These are phyloP conservation scores for Citrullus amarus DNA, from an alignment of 306 rosid species.

Conservation along the genomic window DNA sequence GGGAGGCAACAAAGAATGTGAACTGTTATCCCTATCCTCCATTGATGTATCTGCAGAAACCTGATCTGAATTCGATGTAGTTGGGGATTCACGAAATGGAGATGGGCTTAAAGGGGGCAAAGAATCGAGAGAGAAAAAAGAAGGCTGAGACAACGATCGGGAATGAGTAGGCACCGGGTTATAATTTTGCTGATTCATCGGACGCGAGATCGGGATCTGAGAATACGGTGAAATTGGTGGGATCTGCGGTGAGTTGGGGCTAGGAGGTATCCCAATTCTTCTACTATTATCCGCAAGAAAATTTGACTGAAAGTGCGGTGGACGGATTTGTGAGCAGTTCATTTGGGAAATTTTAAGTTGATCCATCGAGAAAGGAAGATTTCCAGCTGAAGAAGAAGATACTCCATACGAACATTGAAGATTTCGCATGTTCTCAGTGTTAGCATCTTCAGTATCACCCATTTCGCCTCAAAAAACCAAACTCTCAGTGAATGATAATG, in stretches of 20 bases:
- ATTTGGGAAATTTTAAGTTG: conserved; percentile 53
- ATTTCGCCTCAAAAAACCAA: conserved; percentile 15
- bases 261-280: conserved; percentile 57
- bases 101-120: conserved; percentile 78
- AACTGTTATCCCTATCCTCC: conserved; percentile 69
- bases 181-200: conserved; percentile 31
- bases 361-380: conserved; percentile 47
- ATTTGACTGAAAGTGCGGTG: conserved; percentile 36
- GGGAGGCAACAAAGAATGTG: conserved; percentile 53
- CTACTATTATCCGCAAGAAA: conserved; percentile 27
- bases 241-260: conserved; percentile 73
- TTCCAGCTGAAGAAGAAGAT: conserved; percentile 46
- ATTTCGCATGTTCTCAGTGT: conserved; percentile 48
- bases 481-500: neutral
- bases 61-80: conserved; percentile 44
- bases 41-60: conserved; percentile 55
- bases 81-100: conserved; percentile 56
- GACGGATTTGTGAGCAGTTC: conserved; percentile 44
- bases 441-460: conserved; percentile 67
- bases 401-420: conserved; percentile 55
- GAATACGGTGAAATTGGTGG: conserved; percentile 86
- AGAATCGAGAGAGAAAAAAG: conserved; percentile 66
- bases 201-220: conserved; percentile 75
- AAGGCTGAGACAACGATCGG: conserved; percentile 77
- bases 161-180: conserved; percentile 53